phyloP scores from a whole-genome alignment of 805 yeast genomes.

The Monosporozyma aerobia region DNA sequence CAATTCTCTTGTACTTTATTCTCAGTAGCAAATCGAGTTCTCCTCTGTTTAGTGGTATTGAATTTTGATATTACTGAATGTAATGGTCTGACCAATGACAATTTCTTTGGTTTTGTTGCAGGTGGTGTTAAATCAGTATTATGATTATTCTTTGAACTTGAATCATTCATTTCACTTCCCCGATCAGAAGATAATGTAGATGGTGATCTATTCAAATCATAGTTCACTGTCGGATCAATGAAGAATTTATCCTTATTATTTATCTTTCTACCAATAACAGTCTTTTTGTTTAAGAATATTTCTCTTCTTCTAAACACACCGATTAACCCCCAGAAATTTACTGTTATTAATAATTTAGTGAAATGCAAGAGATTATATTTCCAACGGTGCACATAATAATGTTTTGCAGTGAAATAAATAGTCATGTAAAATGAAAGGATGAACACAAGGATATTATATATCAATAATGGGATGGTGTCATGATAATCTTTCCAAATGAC shows the following conservation, averaged over 20 bases:
- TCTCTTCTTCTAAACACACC: constrained; percentile 25
- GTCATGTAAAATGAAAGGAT: constrained; percentile 11
- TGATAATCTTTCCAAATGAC: constrained; percentile 22
- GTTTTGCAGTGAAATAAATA: constrained; percentile 10
- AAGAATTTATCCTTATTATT: constrained; percentile 23
- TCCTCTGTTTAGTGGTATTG: neutral
- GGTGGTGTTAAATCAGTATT: neutral
- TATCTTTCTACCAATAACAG: constrained; percentile 27
- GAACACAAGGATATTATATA: constrained; percentile 16
- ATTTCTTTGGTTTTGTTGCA: neutral
- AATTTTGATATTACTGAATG: neutral
- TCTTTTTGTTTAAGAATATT: constrained; percentile 17
- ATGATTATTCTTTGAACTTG: neutral
- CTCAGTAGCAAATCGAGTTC: neutral
- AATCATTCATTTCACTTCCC: neutral
- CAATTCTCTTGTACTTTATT: neutral
- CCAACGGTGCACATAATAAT: constrained; percentile 14
- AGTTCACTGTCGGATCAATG: constrained; percentile 18
- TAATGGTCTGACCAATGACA: neutral
- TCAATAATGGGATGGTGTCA: constrained; percentile 20
- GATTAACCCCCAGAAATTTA: constrained; percentile 29
- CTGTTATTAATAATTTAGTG: constrained; percentile 21
- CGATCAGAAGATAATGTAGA: neutral
- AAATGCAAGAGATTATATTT: constrained; percentile 16
- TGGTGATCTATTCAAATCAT: constrained; percentile 2